phyloP scores from a whole-genome alignment of 176 grass and related monocot species.

The Alopecurus myosuroides region DNA sequence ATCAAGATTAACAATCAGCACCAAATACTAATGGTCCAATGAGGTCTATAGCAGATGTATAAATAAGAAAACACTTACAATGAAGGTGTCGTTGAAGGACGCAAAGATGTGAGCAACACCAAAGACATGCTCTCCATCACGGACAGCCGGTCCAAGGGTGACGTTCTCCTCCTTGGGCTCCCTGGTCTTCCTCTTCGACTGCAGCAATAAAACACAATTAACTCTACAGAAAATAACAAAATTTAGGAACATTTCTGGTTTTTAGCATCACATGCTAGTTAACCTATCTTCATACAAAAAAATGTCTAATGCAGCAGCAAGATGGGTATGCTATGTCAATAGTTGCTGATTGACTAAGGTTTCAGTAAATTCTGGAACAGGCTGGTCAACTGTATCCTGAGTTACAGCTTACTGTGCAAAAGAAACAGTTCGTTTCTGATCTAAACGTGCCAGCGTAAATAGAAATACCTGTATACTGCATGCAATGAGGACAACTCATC shows the following conservation, averaged over 20 bases:
- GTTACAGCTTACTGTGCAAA: not conserved
- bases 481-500: not conserved
- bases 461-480: not conserved
- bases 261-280: not conserved
- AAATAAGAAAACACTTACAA: slow-evolving; percentile 31
- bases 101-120: slow-evolving; percentile 80
- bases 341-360: not conserved
- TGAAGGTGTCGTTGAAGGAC: slow-evolving; percentile 85
- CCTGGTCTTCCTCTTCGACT: slow-evolving; percentile 80
- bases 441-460: not conserved
- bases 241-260: not conserved
- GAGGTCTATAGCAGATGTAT: not conserved
- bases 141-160: slow-evolving; percentile 67
- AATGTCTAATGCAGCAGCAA: accelerated
- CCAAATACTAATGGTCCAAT: too few species aligned
- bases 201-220: not conserved
- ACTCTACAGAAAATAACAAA: not conserved
- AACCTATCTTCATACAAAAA: not conserved
- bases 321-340: not conserved
- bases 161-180: slow-evolving; percentile 89
- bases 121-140: slow-evolving; percentile 78
- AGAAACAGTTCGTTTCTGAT: not conserved
- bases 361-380: not conserved
- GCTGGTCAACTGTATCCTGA: not conserved
- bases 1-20: not conserved